Evolutionary conservation across 1,139 yeast genomes (phyloP).

Genomic region (Martiniozyma asiatica): DNA sequence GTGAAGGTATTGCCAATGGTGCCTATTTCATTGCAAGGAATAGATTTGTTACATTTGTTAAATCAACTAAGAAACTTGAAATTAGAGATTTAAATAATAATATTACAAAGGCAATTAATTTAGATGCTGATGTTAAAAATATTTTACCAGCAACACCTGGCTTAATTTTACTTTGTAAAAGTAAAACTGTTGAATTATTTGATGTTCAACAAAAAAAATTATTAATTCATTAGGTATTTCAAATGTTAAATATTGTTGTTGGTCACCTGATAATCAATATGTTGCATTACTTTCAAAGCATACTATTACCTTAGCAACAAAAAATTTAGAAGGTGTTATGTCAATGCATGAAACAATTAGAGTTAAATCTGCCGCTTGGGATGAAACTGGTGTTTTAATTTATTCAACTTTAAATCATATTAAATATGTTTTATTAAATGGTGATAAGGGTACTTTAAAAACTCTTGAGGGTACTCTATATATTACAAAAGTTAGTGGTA

Average conservation of each 20-base stretch:
- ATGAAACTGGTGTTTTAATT: constrained; percentile 80
- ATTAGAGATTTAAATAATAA: constrained; percentile 77
- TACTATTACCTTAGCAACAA: constrained; percentile 78
- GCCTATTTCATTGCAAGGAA: constrained; percentile 91
- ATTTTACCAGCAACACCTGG: constrained; percentile 78
- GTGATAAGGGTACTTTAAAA: constrained; percentile 89
- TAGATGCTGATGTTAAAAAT: constrained; percentile 63
- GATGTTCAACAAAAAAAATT: constrained; percentile 88
- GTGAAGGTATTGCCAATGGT: constrained; percentile 72
- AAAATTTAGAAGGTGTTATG: constrained; percentile 64
- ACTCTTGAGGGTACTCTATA: constrained; percentile 88
- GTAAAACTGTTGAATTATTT: constrained; percentile 61
- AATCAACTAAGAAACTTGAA: constrained; percentile 52
- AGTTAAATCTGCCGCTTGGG: constrained; percentile 97
- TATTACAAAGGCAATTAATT: constrained; percentile 71
- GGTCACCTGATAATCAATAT: constrained; percentile 84
- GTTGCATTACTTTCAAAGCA: constrained; percentile 88
- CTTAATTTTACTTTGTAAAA: constrained; percentile 62
- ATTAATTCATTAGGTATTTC: constrained; percentile 60
- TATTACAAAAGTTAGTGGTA: constrained; percentile 60
- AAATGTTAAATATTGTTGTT: constrained; percentile 75
- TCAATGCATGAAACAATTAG: constrained; percentile 94
- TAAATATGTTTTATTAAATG: constrained; percentile 84
- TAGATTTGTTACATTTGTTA: constrained; percentile 75
- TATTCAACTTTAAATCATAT: constrained; percentile 94